Percentiles rank a stretch among this genome's conserved stretches.
phyloP scores from a whole-genome alignment of 2,329 filamentous ascomycete genomes.

The Stachybotrys echinatus region DNA sequence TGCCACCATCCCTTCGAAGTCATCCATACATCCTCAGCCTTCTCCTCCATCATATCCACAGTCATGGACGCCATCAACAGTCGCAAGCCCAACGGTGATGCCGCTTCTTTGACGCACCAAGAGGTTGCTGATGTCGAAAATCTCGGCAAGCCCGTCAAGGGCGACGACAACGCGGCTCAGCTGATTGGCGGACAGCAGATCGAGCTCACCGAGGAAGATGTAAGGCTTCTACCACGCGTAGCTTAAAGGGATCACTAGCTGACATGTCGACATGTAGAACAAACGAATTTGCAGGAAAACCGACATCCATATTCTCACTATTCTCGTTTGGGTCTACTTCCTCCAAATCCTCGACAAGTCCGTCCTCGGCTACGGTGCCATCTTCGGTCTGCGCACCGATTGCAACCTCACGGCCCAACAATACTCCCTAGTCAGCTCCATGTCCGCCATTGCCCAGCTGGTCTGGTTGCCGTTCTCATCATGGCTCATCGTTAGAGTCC shows the following conservation, averaged over 20 bases:
- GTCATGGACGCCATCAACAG: not conserved
- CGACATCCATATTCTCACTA: slow-evolving; percentile 50
- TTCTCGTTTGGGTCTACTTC: slow-evolving; percentile 55
- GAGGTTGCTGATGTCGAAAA: not conserved
- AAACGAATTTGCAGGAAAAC: slow-evolving; percentile 54
- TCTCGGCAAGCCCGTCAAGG: not conserved
- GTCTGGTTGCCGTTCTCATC: slow-evolving; percentile 57
- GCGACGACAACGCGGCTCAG: slow-evolving; percentile 8
- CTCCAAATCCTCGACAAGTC: slow-evolving; percentile 55
- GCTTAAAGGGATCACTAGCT: not conserved
- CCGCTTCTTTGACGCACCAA: not conserved
- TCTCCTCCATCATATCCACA: too few relatives aligned
- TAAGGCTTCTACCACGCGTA: not conserved
- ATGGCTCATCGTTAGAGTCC: slow-evolving; percentile 55
- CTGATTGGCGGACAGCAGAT: slow-evolving; percentile 11
- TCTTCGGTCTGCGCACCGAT: slow-evolving; percentile 47
- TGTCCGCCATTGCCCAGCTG: slow-evolving; percentile 54
- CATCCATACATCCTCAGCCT: too few relatives aligned
- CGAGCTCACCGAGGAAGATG: slow-evolving; percentile 12
- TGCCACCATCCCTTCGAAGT: too few relatives aligned
- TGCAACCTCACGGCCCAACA: slow-evolving; percentile 45
- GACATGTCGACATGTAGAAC: slow-evolving; percentile 3
- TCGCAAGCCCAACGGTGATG: not conserved
- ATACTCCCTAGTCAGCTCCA: slow-evolving; percentile 53
- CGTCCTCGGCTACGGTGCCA: slow-evolving; percentile 51